phyloP scores from a whole-genome alignment of 2,329 filamentous ascomycete species.

The Sporothrix euskadiensis region DNA sequence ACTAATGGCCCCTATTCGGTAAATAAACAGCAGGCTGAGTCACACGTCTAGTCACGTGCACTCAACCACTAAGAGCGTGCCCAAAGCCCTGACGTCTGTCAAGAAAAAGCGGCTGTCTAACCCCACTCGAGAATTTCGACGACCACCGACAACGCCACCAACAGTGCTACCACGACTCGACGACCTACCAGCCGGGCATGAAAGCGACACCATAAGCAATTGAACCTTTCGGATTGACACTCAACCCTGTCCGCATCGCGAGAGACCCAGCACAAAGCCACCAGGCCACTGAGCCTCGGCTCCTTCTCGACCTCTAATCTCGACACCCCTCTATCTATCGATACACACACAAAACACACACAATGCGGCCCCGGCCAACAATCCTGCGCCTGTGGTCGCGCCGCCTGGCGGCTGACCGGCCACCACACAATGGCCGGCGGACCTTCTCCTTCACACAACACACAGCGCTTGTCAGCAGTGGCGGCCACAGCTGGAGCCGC shows the following conservation, averaged over 20 bases:
- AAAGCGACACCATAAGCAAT: background rate
- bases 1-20: background rate
- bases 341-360: background rate
- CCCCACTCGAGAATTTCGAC: slow-evolving; percentile 12
- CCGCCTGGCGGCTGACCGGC: background rate
- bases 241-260: background rate
- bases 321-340: background rate
- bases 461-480: background rate
- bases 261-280: background rate
- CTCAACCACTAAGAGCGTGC: background rate
- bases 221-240: background rate
- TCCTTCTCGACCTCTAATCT: background rate
- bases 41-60: slow-evolving; percentile 5
- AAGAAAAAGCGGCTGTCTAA: background rate
- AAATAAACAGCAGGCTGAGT: background rate
- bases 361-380: slow-evolving; percentile 23
- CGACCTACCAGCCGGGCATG: background rate
- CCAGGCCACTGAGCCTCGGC: background rate
- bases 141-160: slow-evolving; percentile 5
- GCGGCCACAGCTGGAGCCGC: slow-evolving; percentile 21
- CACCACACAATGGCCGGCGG: slow-evolving; percentile 11
- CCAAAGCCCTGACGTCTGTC: background rate
- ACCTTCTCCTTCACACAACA: slow-evolving; percentile 23
- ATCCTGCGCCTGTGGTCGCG: slow-evolving; percentile 20
- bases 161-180: background rate